Conservation (phyloP, 2,329 filamentous ascomycete species). For the Myrmaecium sp. region DNA sequence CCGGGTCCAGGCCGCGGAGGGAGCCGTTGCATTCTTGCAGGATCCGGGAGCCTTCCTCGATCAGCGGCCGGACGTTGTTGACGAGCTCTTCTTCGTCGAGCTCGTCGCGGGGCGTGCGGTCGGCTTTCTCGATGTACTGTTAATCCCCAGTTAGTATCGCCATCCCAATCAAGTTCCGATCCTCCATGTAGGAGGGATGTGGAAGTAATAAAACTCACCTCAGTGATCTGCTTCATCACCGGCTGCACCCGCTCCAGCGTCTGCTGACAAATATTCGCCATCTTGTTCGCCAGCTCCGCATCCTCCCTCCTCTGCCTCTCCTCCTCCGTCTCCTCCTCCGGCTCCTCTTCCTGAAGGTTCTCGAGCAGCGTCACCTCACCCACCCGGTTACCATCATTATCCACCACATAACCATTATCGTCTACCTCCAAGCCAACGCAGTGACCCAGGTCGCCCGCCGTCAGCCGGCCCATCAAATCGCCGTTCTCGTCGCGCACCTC, state of each 20-base stretch:
- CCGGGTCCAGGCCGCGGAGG: constrained; percentile 76
- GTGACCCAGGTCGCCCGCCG: constrained; percentile 33
- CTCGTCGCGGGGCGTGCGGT: constrained; percentile 68
- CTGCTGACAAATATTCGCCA: constrained; percentile 55
- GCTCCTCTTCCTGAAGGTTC: constrained; percentile 43
- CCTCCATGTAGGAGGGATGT: neutral
- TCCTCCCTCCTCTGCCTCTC: constrained; percentile 39
- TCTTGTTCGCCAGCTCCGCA: constrained; percentile 59
- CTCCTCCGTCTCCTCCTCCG: constrained; percentile 34
- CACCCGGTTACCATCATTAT: constrained; percentile 43
- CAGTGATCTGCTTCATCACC: constrained; percentile 71
- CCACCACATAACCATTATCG: constrained; percentile 34
- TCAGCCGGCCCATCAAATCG: constrained; percentile 32
- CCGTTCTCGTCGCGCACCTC: constrained; percentile 35
- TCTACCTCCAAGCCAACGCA: constrained; percentile 35
- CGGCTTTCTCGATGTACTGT: constrained; percentile 61
- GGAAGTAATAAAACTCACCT: constrained; percentile 35
- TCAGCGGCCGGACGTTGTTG: constrained; percentile 68
- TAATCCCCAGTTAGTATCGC: no score
- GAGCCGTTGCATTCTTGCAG: constrained; percentile 74
- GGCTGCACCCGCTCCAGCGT: constrained; percentile 72
- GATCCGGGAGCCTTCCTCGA: constrained; percentile 71
- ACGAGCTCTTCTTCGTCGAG: constrained; percentile 83
- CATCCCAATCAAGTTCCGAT: no score
- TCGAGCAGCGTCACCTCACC: constrained; percentile 46